These are phyloP conservation scores for Cordyceps pruinosa DNA, from an alignment of 2,329 filamentous ascomycete genomes.

Conservation along the genomic window DNA sequence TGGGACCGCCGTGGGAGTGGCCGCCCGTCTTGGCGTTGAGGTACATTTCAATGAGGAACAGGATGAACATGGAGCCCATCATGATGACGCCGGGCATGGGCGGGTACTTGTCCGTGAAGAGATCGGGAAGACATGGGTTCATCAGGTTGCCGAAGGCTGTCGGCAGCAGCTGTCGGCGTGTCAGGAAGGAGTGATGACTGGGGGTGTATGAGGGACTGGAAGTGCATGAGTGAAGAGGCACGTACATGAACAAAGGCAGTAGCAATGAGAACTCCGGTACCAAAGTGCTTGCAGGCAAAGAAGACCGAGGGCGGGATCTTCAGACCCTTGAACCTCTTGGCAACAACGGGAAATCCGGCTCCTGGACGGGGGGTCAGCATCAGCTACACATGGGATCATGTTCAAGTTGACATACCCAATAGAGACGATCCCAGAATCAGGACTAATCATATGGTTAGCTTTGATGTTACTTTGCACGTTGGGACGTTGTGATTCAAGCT, in stretches of 20 bases:
- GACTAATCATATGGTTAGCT: slow-evolving; percentile 16
- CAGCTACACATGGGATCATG: not conserved
- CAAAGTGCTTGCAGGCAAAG: slow-evolving; percentile 59
- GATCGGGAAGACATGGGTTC: slow-evolving; percentile 49
- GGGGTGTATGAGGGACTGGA: too few species aligned
- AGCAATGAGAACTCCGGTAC: slow-evolving; percentile 65
- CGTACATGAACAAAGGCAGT: slow-evolving; percentile 65
- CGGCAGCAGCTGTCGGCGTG: slow-evolving; percentile 41
- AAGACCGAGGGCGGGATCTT: slow-evolving; percentile 51
- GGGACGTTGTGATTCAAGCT: slow-evolving; percentile 9
- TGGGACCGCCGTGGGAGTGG: slow-evolving; percentile 51
- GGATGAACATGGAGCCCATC: slow-evolving; percentile 53
- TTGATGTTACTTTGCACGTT: not conserved
- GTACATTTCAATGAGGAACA: slow-evolving; percentile 58
- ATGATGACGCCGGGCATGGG: slow-evolving; percentile 59
- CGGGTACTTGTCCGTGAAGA: slow-evolving; percentile 54
- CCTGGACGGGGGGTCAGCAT: slow-evolving; percentile 21
- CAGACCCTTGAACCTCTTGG: slow-evolving; percentile 51
- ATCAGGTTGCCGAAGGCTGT: slow-evolving; percentile 49
- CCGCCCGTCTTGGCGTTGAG: slow-evolving; percentile 53
- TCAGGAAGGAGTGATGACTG: too few species aligned
- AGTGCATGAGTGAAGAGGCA: too few species aligned
- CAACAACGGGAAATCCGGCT: slow-evolving; percentile 45
- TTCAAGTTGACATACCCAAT: slow-evolving; percentile 16
- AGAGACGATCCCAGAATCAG: slow-evolving; percentile 23